phyloP scores from a whole-genome alignment of 257 asterid species.

The Solanum chiquidenum region DNA sequence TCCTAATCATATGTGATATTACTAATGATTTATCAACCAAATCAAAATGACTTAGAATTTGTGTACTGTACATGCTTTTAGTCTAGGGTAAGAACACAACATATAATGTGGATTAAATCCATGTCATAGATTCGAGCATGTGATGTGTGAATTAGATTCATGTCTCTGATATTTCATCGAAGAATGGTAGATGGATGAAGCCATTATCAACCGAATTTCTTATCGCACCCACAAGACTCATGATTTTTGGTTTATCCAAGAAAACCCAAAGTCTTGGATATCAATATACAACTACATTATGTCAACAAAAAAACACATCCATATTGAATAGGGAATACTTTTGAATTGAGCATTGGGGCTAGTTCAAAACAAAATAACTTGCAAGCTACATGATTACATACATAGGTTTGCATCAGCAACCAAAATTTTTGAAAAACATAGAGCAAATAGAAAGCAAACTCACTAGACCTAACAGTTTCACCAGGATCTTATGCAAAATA shows the following conservation, averaged over 20 bases:
- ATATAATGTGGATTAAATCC: too few relatives aligned
- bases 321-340: not conserved
- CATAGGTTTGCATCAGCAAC: slow-evolving; percentile 8
- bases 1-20: not conserved
- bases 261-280: not conserved
- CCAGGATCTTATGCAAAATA: slow-evolving; percentile 13
- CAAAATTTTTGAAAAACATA: slow-evolving; percentile 2
- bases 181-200: not conserved
- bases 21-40: not conserved
- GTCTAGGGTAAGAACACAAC: too few relatives aligned
- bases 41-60: not conserved
- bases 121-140: not conserved
- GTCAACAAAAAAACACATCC: not conserved
- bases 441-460: slow-evolving; percentile 16
- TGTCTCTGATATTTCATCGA: not conserved
- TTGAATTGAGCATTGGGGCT: not conserved
- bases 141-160: not conserved
- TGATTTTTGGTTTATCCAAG: not conserved
- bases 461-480: slow-evolving; percentile 21
- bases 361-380: not conserved
- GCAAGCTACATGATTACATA: not conserved
- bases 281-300: not conserved
- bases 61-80: too few relatives aligned
- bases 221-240: not conserved
- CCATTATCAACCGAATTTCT: not conserved